Evolutionary conservation across 192 early-diverging fungal genomes (phyloP), one percentile per base, ranked within the genome.

Genomic region (Spinellus fusiger): DNA sequence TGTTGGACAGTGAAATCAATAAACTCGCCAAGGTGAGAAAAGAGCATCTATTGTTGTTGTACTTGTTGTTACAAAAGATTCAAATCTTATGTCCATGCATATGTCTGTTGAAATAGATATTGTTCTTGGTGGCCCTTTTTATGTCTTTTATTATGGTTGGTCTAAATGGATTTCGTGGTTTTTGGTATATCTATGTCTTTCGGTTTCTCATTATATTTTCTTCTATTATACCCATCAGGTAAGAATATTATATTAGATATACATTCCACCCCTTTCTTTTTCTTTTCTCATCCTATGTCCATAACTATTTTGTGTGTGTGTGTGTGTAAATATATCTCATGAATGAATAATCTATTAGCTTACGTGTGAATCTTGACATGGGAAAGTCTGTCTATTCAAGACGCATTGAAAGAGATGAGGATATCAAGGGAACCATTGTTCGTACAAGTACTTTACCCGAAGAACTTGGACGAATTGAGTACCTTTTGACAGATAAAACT

Each of bases 331-430:
- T 37, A 10, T 44, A 2, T 13, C 46, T 65, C 18, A 20, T 1
- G 44, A n/a, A n/a, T n/a, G n/a, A n/a, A n/a, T n/a, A n/a, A n/a
- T n/a, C n/a, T 38, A 16, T 31, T 32, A 75, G 90, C 62, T 72
- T 98, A 50, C 87, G 93, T 49, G 95, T 98, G 8, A 98, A 95
- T 67, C 73, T 98, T 55, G 95, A 98, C 62, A 94, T 96, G 92
- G 93, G 93, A 31, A 98, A 98, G 77, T 88, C 89, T 1, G 86
- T 93, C n/a, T 95, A 95, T 72, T 89, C 83, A 35, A 73, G 80
- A 76, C 86, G 86, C 49, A 98, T 96, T n/a, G 89, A 90, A 83
- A 81, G 84, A 26, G 95, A 98, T 69, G 32, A 62, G 1, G 86
- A 88, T 61, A 98, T 98, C 25, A 74, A 81, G 0, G 88, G 81